A percentile compares a stretch with the other conserved stretches of the same genome.
phyloP scores from a whole-genome alignment of 441 rosid species.

The Arabidopsis lyrata region DNA sequence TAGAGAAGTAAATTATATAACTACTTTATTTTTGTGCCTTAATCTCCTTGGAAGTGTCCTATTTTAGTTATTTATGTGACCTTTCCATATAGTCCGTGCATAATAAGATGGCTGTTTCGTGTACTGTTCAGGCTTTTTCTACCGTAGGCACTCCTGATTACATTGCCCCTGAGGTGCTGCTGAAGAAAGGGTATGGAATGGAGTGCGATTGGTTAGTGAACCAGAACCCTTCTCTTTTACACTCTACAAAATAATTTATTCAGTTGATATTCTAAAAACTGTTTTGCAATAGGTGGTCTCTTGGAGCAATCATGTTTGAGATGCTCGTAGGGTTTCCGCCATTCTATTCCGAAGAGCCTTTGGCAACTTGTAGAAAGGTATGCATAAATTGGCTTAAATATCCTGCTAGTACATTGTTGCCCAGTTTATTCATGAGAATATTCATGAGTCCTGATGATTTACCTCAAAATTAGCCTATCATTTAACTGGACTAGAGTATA shows the following conservation, averaged over 20 bases:
- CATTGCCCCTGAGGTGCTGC: conserved; percentile 73
- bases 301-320: conserved; percentile 78
- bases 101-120: conserved; percentile 34
- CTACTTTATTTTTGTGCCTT: neutral
- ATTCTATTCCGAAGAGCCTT: conserved; percentile 66
- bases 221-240: conserved; percentile 21
- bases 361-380: conserved; percentile 72
- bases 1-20: conserved; percentile 8
- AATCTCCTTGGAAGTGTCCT: neutral
- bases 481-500: neutral
- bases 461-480: conserved; percentile 18
- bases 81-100: neutral
- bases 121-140: conserved; percentile 63
- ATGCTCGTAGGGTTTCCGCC: conserved; percentile 80
- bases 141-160: conserved; percentile 80
- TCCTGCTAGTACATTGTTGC: conserved; percentile 10
- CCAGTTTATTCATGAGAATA: neutral
- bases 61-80: neutral
- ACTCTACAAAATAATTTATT: conserved; percentile 10
- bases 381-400: conserved; percentile 42
- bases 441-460: conserved; percentile 1
- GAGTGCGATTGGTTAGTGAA: conserved; percentile 72
- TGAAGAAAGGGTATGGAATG: conserved; percentile 81
- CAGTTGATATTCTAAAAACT: conserved; percentile 27
- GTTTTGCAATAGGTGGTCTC: conserved; percentile 62